phyloP scores from a whole-genome alignment of 768 basidiomycete species.

The Pleurotus tuber-regium region DNA sequence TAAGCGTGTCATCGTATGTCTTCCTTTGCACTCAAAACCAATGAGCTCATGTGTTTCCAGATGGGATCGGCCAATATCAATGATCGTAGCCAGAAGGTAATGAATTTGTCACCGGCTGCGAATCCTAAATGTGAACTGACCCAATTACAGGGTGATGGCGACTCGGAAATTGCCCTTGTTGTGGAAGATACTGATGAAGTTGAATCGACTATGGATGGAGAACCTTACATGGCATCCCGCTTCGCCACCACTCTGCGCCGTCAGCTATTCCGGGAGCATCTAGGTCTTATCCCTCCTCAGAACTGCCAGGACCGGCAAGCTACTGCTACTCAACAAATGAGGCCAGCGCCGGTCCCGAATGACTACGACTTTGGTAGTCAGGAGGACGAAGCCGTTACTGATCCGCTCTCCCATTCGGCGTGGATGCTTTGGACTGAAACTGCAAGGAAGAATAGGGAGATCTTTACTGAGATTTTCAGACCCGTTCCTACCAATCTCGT shows the following conservation, averaged over 20 bases:
- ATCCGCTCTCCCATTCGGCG: conserved; percentile 69
- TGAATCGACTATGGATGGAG: conserved; percentile 73
- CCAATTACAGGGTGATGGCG: conserved; percentile 84
- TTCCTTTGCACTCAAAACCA: not conserved
- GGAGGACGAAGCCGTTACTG: conserved; percentile 70
- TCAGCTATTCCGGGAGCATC: conserved; percentile 82
- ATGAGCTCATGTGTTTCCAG: conserved; percentile 30
- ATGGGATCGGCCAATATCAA: conserved; percentile 95
- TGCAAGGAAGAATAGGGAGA: conserved; percentile 76
- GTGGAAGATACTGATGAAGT: conserved; percentile 87
- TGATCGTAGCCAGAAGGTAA: conserved; percentile 77
- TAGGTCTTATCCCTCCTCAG: conserved; percentile 84
- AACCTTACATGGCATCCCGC: conserved; percentile 65
- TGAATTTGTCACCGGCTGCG: too few relatives aligned
- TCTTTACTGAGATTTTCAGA: conserved; percentile 84
- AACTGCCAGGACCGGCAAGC: conserved; percentile 32
- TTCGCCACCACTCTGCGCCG: conserved; percentile 86
- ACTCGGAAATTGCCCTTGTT: conserved; percentile 92
- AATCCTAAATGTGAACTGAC: too few relatives aligned
- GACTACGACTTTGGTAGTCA: conserved; percentile 56
- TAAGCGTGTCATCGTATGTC: conserved; percentile 76
- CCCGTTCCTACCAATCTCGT: conserved; percentile 86
- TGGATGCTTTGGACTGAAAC: conserved; percentile 62
- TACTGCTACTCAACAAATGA: conserved; percentile 65
- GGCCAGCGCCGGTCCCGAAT: conserved; percentile 69